Conservation (phyloP, 306 rosid species). For the Pyrus bretschneideri region DNA sequence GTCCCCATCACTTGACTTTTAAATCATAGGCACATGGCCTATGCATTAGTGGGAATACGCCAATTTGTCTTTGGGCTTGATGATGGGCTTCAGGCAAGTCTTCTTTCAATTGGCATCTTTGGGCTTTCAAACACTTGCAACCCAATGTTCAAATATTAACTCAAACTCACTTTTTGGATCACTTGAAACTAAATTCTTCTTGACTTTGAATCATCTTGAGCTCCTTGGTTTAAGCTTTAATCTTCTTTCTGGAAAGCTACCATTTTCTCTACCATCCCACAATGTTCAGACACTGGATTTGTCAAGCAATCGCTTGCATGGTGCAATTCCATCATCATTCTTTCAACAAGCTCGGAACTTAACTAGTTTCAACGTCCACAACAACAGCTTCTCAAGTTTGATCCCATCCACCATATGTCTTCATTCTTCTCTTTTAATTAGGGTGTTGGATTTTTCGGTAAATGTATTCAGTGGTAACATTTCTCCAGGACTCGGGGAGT, state of each 20-base stretch:
- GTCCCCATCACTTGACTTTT: too few relatives aligned
- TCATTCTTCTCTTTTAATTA: not conserved
- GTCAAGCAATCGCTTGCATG: not conserved
- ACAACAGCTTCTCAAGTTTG: not conserved
- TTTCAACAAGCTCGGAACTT: not conserved
- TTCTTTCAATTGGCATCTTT: too few relatives aligned
- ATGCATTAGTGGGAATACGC: too few relatives aligned
- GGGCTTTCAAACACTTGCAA: too few relatives aligned
- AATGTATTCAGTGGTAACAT: not conserved
- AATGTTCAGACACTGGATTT: not conserved
- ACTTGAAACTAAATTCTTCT: not conserved
- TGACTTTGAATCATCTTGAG: not conserved
- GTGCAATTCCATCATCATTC: not conserved
- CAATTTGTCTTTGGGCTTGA: too few relatives aligned
- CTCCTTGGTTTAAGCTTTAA: not conserved
- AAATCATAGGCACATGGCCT: too few relatives aligned
- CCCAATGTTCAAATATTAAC: too few relatives aligned
- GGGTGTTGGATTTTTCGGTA: not conserved
- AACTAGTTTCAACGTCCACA: not conserved
- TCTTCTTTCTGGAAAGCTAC: not conserved
- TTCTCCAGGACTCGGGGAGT: not conserved
- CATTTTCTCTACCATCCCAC: not conserved
- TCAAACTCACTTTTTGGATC: too few relatives aligned
- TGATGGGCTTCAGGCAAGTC: too few relatives aligned
- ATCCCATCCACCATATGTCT: not conserved